Evolutionary conservation across 2,329 filamentous ascomycete species (phyloP).

Genomic region (Furcasterigmium sp.): DNA sequence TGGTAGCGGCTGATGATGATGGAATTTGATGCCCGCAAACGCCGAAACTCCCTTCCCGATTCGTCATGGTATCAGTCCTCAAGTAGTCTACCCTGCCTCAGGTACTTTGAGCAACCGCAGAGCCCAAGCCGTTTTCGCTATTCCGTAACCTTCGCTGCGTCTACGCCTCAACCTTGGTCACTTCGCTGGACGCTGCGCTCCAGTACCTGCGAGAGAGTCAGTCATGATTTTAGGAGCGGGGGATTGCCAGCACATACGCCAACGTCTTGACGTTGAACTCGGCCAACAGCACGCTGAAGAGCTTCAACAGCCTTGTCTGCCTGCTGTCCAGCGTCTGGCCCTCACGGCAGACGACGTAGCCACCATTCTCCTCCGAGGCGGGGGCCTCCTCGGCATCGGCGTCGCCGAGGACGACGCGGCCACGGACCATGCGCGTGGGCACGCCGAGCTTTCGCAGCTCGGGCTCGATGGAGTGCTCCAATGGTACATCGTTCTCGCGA

Average conservation of each 20-base stretch:
- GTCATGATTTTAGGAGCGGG: neutral
- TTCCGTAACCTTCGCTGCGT: slow-evolving; percentile 5
- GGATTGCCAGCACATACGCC: slow-evolving; percentile 51
- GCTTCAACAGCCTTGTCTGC: slow-evolving; percentile 89
- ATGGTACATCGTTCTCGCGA: slow-evolving; percentile 73
- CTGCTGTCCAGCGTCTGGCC: slow-evolving; percentile 82
- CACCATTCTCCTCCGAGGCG: slow-evolving; percentile 51
- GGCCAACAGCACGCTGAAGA: slow-evolving; percentile 84
- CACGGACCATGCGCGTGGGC: slow-evolving; percentile 83
- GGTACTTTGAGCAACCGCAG: neutral
- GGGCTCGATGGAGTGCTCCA: slow-evolving; percentile 86
- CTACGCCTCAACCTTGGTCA: slow-evolving; percentile 45
- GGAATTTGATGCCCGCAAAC: slow-evolving; percentile 6
- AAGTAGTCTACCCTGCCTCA: neutral
- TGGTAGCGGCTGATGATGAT: slow-evolving; percentile 3
- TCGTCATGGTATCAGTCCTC: slow-evolving; percentile 14
- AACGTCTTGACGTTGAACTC: slow-evolving; percentile 82
- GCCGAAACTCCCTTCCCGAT: slow-evolving; percentile 9
- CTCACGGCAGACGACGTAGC: slow-evolving; percentile 78
- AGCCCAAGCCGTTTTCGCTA: neutral
- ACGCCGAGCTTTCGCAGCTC: slow-evolving; percentile 85
- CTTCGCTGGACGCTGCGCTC: slow-evolving; percentile 51
- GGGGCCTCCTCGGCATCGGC: slow-evolving; percentile 46
- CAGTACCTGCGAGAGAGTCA: slow-evolving; percentile 44
- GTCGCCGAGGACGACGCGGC: slow-evolving; percentile 70